Percentiles rank a stretch among this genome's conserved stretches.
phyloP scores from a whole-genome alignment of 139 green algal genomes.

The Limnomonas spitsbergensis region DNA sequence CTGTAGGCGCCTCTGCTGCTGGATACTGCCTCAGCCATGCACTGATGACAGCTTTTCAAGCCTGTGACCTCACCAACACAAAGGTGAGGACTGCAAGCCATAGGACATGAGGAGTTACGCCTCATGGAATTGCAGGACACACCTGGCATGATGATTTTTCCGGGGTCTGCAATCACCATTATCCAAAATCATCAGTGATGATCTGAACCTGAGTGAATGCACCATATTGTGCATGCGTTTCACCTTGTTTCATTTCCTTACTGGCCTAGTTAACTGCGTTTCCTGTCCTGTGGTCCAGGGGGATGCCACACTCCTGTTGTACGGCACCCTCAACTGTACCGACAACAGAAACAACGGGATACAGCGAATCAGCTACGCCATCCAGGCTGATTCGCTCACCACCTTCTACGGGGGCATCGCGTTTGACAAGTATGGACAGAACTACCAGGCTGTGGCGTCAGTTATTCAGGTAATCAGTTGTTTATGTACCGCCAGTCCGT shows the following conservation, averaged over 20 bases:
- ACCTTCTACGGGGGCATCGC: conserved; percentile 27
- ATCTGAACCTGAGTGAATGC: too few species aligned
- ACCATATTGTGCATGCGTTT: too few species aligned
- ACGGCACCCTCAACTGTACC: conserved; percentile 8
- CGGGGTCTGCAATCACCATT: too few species aligned
- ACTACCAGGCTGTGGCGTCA: neutral
- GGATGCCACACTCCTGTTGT: conserved; percentile 14
- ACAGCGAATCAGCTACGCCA: conserved; percentile 8
- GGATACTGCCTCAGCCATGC: conserved; percentile 3
- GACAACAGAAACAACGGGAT: conserved; percentile 37
- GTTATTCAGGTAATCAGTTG: conserved; percentile 8
- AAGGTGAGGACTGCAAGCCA: conserved; percentile 1
- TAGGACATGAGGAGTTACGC: neutral
- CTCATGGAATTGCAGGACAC: too few species aligned
- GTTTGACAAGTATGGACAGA: conserved; percentile 29
- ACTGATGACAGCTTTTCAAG: conserved; percentile 3
- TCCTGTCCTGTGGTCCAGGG: too few species aligned
- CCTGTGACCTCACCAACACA: conserved; percentile 6
- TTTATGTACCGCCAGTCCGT: too few species aligned
- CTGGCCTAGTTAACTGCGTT: too few species aligned
- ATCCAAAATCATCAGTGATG: too few species aligned
- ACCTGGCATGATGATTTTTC: too few species aligned
- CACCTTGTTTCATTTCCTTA: too few species aligned
- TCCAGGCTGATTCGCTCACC: neutral
- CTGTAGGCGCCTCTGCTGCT: conserved; percentile 15